Conservation (phyloP, 306 rosid genomes). For the Cicer pinnatifidum region DNA sequence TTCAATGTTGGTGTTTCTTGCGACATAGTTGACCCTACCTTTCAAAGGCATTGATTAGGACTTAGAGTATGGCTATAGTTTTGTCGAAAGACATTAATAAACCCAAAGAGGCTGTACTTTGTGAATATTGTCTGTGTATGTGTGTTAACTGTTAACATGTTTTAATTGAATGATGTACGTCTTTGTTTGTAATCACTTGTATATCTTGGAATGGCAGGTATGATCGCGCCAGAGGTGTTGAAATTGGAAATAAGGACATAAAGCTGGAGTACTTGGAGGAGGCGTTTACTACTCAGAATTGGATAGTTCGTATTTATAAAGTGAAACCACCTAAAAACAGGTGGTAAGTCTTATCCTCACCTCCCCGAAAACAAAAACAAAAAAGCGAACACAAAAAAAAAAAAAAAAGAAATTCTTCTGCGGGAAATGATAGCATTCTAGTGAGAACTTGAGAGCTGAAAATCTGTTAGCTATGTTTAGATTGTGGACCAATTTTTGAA, state of each 20-base stretch:
- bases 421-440: slow-evolving; percentile 53
- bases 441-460: slow-evolving; percentile 50
- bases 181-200: not conserved
- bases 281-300: slow-evolving; percentile 94
- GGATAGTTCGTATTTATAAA: slow-evolving; percentile 99
- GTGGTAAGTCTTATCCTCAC: slow-evolving; percentile 58
- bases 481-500: slow-evolving; percentile 47
- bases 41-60: not conserved
- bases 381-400: not conserved
- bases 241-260: slow-evolving; percentile 96
- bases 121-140: not conserved
- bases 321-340: slow-evolving; percentile 98
- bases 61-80: slow-evolving; percentile 14
- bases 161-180: slow-evolving; percentile 1
- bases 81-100: not conserved
- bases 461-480: slow-evolving; percentile 42
- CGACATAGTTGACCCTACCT: not conserved
- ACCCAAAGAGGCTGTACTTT: not conserved
- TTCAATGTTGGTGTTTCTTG: slow-evolving; percentile 8
- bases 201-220: slow-evolving; percentile 58
- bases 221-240: slow-evolving; percentile 98
- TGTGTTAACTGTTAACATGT: not conserved
- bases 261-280: slow-evolving; percentile 96
- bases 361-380: not conserved
- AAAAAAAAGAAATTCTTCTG: slow-evolving; percentile 30